Evolutionary conservation across 768 basidiomycete species (phyloP), one percentile per base, ranked within the genome.

Genomic region (Phaeotremella skinneri): DNA sequence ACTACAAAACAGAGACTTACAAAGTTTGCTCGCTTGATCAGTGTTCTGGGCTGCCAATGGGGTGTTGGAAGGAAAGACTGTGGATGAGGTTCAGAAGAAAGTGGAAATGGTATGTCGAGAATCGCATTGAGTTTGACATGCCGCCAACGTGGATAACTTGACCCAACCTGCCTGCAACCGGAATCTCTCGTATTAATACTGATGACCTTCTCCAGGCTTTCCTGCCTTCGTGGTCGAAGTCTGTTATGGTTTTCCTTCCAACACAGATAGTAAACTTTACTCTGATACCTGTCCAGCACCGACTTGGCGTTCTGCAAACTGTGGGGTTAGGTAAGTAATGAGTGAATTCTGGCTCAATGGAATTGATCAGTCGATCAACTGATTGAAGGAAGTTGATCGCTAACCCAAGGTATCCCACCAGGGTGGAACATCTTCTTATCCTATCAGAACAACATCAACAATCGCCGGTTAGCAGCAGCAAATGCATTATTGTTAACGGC

Each of bases 401-500:
- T n/a, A n/a, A n/a, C n/a, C n/a, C n/a, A 13, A 14, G 47, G 25
- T 14, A 14, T n/a, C 54, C 5, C 29, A 34, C n/a, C 32, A 30
- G 23, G 75, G 16, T 76, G 75, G 75, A 76, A 76, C 52, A 70
- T 70, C 48, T 76, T 70, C 66, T 54, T 76, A 2, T 71, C 69
- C 14, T 74, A 66, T 61, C 61, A 70, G 21, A 73, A 76, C 50
- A 76, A 73, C 41, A 43, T 52, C 11, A 68, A 67, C 41, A 73
- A 73, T 42, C 53, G 52, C 25, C 29, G 42, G 17, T 27, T 70
- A 21, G 63, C 70, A 20, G 39, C 43, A 6, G 69, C 69, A 16
- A 27, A 58, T 6, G 48, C 51, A 7, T 31, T 50, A 3, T 55
- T 70, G 6, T 58, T 41, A 13, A 30, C 56, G 16, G 56, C 52